Base-by-base conservation (phyloP, 2,329 filamentous ascomycete genomes). In the Verticillium alfalfae region DNA sequence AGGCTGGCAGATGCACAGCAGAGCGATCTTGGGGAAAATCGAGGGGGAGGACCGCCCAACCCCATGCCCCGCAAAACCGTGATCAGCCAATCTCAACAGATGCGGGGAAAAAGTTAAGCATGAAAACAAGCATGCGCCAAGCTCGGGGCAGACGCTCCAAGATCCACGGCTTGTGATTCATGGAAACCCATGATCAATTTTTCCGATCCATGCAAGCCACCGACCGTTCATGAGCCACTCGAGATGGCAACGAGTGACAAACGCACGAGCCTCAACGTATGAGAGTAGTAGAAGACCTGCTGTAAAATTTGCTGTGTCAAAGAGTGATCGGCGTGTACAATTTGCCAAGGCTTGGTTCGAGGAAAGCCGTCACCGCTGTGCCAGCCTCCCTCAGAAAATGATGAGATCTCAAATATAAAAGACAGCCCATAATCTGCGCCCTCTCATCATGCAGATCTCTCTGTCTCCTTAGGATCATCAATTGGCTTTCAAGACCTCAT, bases 51-150 rank as follows among this genome's bases (percentile, higher is more conserved):
- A 16, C 52, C 56, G 55, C 58, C 58, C 62, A 45, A 60, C 55
- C 58, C 62, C 36, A 41, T 22, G 36, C 56, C 49, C 55, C 45
- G n/a, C 55, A 62, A 64, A 52, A 22, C 31, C 49, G 58, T 54
- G 41, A 60, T 55, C 58, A 56, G 38, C 12, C 4, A 39, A 52
- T 52, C 45, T 52, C 49, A 45, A 22, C 34, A 18, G 18, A 15
- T 61, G 2, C 16, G 4, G n/a, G 36, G 34, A 56, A 52, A 31
- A 9, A 36, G 26, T 34, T 22, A 34, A 39, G 15, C 7, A 49
- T 56, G 34, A 39, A 34, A 61, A 61, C 62, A 64, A 64, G 62
- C 56, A 37, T 41, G 38, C 56, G 62, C 62, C 62, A 64, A 64
- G 62, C 18, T 52, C 5, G 56, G 45, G 34, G 38, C 57, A 56